Evolutionary conservation across 805 yeast species (phyloP), one percentile per base, ranked within the genome.

Genomic region (Pichia thaimueangensis): DNA sequence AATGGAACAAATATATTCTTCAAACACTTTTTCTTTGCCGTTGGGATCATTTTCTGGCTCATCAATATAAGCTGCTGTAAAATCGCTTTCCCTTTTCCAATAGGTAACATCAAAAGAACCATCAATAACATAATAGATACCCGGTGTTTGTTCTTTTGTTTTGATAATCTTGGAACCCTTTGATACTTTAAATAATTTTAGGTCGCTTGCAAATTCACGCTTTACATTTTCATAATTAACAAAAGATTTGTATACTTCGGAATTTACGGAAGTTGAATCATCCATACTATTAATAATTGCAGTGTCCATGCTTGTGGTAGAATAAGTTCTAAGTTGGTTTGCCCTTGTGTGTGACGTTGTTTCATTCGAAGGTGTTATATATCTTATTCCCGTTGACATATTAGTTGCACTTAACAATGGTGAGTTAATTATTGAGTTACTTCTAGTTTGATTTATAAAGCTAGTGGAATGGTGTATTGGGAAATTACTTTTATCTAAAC

Each of bases 91-190:
- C 41, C 39, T 53, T 35, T 69, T 72, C n/a, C 59, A 56, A 50
- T 72, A 72, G 6, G 69, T 65, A 0, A 87, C 85, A 33, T 83
- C 87, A 29, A 91, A 62, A 5, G 69, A 53, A 2, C 98, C 98
- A 42, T 82, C 82, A 38, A 91, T 74, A 5, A 91, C 80, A 55
- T 82, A 91, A 56, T 70, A 86, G 11, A 91, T 58, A 0, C 97
- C 98, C 1, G 80, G 76, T 36, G 81, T 77, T 37, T 73, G 70
- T 12, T 79, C 74, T 38, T 82, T 78, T 47, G 84, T 85, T 41
- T 77, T 71, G 10, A 84, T 76, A 2, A 91, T 52, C 1, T 68
- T 67, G 1, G 78, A 59, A 5, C 79, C 85, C 24, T 78, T 69
- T 11, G 71, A 64, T 45, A 70, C 68, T 48, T 65, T 71, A 45